Evolutionary conservation across 441 rosid species (phyloP).

Genomic region (Flueggea neowawraea): DNA sequence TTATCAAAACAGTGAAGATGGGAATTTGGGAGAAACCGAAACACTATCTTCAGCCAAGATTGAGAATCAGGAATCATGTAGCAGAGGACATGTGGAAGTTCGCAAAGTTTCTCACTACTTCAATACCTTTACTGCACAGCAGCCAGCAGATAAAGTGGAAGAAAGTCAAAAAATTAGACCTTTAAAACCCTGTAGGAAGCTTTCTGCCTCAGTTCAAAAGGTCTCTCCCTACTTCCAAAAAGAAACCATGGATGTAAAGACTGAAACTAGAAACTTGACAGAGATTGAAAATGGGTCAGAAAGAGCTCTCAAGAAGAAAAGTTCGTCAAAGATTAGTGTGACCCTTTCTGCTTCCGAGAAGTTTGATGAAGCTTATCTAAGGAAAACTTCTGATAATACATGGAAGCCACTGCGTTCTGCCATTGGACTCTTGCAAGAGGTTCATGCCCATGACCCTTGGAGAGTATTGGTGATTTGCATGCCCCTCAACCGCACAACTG

Average conservation of each 20-base stretch:
- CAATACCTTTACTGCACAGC: not conserved
- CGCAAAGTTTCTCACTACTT: not conserved
- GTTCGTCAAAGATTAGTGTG: not conserved
- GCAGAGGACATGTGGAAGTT: not conserved
- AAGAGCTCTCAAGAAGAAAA: not conserved
- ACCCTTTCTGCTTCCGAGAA: constrained; percentile 29
- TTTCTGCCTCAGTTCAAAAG: constrained; percentile 1
- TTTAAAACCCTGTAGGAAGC: constrained; percentile 1
- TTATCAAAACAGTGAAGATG: not conserved
- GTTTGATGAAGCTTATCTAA: constrained; percentile 54
- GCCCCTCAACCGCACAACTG: constrained; percentile 72
- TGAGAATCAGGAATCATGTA: not conserved
- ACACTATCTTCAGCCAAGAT: not conserved
- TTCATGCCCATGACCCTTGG: constrained; percentile 75
- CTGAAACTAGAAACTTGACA: not conserved
- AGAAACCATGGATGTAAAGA: not conserved
- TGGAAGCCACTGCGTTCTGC: constrained; percentile 68
- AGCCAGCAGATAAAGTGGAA: not conserved
- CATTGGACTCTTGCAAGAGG: constrained; percentile 55
- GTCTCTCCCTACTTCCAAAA: constrained; percentile 14
- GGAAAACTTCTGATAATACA: constrained; percentile 39
- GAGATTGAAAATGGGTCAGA: constrained; percentile 1
- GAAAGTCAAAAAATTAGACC: not conserved
- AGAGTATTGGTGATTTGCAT: constrained; percentile 72
- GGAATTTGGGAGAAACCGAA: not conserved